Percentiles rank a stretch among this genome's conserved stretches.
phyloP scores from a whole-genome alignment of 2,329 filamentous ascomycete species.

The Beauveria medogensis region DNA sequence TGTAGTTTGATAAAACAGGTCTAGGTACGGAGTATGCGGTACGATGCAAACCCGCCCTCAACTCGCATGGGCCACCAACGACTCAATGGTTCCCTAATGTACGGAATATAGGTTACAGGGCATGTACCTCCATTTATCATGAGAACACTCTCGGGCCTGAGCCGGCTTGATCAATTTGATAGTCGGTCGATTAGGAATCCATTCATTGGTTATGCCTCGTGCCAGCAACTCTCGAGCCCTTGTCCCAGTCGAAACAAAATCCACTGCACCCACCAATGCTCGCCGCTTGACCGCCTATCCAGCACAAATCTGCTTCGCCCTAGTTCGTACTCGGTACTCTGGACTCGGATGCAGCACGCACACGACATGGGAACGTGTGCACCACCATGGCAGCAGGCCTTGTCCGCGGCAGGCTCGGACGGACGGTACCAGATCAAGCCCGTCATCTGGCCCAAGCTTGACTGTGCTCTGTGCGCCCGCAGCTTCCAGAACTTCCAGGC shows the following conservation, averaged over 20 bases:
- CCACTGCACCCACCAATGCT: not conserved
- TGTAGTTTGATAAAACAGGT: not conserved
- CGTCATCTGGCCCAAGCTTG: constrained; percentile 2
- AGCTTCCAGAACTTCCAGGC: constrained; percentile 1
- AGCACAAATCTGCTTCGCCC: not conserved
- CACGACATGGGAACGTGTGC: not conserved
- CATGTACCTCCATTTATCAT: not conserved
- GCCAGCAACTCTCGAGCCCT: constrained; percentile 1
- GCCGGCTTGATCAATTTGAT: not conserved
- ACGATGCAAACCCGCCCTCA: not conserved
- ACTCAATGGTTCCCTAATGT: no score
- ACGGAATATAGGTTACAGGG: no score
- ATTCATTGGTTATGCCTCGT: not conserved
- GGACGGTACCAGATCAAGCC: constrained; percentile 5
- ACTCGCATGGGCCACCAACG: not conserved
- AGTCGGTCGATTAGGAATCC: not conserved
- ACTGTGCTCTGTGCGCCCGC: not conserved
- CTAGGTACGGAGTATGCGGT: not conserved
- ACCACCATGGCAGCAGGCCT: not conserved
- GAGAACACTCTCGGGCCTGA: not conserved
- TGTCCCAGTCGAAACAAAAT: constrained; percentile 4
- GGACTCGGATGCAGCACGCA: not conserved
- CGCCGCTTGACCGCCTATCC: constrained; percentile 6
- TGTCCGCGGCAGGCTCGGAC: not conserved
- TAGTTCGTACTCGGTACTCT: no score